Evolutionary conservation across 352 stramenopile genomes (phyloP), one percentile per base, ranked within the genome.

Genomic region (Phytophthora sansomeana): DNA sequence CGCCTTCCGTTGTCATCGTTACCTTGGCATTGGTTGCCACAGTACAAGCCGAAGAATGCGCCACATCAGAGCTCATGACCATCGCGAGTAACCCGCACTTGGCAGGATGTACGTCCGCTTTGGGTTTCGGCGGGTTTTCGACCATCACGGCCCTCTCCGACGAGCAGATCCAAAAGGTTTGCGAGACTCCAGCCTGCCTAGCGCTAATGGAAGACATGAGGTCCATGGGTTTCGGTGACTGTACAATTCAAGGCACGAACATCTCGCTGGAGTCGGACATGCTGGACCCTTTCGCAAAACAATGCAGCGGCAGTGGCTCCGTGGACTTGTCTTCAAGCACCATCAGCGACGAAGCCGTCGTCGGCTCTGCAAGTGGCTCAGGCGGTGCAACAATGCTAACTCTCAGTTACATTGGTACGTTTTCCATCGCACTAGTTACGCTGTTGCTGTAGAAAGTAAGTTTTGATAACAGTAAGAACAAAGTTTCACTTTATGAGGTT

Each of bases 91-190:
- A 19, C 14, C 13, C 43, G 8, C 35, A 72, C 39, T 43, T 72
- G 28, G 33, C 53, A 6, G 56, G 49, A 6, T 72, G 56, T 19
- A 71, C 55, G 2, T 72, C 64, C 4, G 43, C 47, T 8, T 39
- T 68, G n/a, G 64, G 64, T 6, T 72, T 72, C 26, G 17, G 43
- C 9, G 50, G 49, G 6, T 67, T 67, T 6, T 39, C 49, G 14
- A 28, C 64, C 10, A 50, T 63, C 6, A 56, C 39, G n/a, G 29
- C 43, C 14, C 49, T 68, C n/a, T 47, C 64, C 5, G 43, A 63
- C n/a, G 50, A 57, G 8, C 41, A 68, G 43, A 55, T 72, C 16
- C 36, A 64, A 39, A 35, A 58, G 11, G 36, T 64, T 17, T 57
- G 57, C 9, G 26, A 29, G 13, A 58, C 35, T 30, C 38, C 26